These are phyloP conservation scores for Colletotrichum sp. DNA, from an alignment of 2,329 filamentous ascomycete species.

Conservation along the genomic window DNA sequence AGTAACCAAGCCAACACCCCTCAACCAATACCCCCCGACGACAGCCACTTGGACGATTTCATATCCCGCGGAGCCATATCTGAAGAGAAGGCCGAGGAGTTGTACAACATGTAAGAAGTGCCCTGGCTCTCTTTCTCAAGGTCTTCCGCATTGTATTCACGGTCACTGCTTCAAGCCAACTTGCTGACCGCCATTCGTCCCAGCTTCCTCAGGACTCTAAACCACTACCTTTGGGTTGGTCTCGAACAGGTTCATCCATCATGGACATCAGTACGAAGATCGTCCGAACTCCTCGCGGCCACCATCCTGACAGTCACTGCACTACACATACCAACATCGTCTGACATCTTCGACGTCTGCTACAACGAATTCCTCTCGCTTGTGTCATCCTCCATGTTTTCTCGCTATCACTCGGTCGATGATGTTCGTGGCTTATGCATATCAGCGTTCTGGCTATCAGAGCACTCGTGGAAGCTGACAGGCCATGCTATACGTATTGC, in stretches of 20 bases:
- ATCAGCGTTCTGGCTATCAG: constrained; percentile 67
- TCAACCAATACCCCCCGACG: not conserved
- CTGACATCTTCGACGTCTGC: constrained; percentile 55
- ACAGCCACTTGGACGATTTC: constrained; percentile 39
- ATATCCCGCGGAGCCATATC: constrained; percentile 51
- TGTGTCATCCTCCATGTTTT: constrained; percentile 62
- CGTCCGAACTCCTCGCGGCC: constrained; percentile 60
- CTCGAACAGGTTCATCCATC: constrained; percentile 54
- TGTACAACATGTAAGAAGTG: constrained; percentile 41
- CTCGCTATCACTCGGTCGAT: constrained; percentile 63
- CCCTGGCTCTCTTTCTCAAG: too few relatives aligned
- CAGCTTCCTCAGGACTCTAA: constrained; percentile 51
- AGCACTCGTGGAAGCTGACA: constrained; percentile 65
- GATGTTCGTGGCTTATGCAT: constrained; percentile 65
- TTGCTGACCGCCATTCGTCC: not conserved
- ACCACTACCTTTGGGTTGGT: constrained; percentile 57
- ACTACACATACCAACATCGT: constrained; percentile 60
- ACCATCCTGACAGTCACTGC: constrained; percentile 64
- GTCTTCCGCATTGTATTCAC: not conserved
- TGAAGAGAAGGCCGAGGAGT: constrained; percentile 49
- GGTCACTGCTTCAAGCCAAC: rapidly evolving
- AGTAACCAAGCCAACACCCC: constrained; percentile 19
- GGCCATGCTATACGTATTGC: constrained; percentile 62
- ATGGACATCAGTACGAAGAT: constrained; percentile 54
- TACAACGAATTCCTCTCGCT: constrained; percentile 62